Evolutionary conservation across 768 basidiomycete species (phyloP), one percentile per base, ranked within the genome.

Genomic region (Gautieria morchelliformis): DNA sequence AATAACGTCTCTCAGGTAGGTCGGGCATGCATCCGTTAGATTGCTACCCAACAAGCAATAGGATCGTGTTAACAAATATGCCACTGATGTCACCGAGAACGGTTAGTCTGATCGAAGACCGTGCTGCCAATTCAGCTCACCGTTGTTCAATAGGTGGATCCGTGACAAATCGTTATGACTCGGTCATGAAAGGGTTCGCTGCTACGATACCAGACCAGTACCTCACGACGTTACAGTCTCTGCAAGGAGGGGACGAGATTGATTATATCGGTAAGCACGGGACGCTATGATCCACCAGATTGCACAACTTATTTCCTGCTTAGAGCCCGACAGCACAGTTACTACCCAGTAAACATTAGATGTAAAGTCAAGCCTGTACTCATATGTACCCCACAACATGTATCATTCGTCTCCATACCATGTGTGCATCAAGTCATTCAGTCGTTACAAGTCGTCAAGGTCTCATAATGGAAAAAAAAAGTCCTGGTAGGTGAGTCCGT

Each of bases 261-360:
- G 70, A 73, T 57, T 80, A 75, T 66, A 77, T 80, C 58, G 79
- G 79, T 79, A 45, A 10, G 72, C 32, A 8, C 52, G 45, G 35
- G 19, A 48, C 22, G n/a, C 17, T 32, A 32, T 30, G 20, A 42
- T 48, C 45, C 10, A 40, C 41, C 11, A 30, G 45, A 30, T 37
- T 10, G 9, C 35, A 37, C 2, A 37, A 9, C 35, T 10, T 17
- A 57, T 45, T 24, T 7, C 52, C 50, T 32, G 49, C 30, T 1
- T 60, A 79, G 78, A 79, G 64, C 72, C 69, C 19, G 77, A 79
- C 65, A 56, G 67, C 40, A 52, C 63, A 41, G 75, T 78, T 22
- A 74, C 70, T 35, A 76, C 64, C n/a, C 76, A 77, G 20, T 27
- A 41, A 10, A 57, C 61, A 37, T 33, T 37, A 37, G 35, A 10